phyloP scores from a whole-genome alignment of 2,329 filamentous ascomycete genomes.

The Parastagonospora avenae region DNA sequence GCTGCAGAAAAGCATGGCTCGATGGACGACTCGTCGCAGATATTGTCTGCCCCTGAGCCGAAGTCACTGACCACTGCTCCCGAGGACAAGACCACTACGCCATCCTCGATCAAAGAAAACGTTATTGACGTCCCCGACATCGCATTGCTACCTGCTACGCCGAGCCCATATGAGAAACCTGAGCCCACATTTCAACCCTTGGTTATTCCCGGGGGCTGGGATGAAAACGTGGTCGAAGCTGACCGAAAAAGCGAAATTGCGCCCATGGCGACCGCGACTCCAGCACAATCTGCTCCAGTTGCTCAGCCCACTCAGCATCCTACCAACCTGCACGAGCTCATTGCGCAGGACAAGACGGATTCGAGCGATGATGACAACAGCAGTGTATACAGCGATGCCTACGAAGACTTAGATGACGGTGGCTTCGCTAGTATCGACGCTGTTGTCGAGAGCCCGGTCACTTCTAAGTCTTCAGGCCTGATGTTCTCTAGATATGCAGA shows the following conservation, averaged over 20 bases:
- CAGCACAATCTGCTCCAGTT: not conserved
- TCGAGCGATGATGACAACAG: conserved; percentile 45
- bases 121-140: conserved; percentile 37
- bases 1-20: conserved; percentile 16
- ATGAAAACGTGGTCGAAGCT: conserved; percentile 34
- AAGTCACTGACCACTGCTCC: conserved; percentile 32
- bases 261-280: not conserved
- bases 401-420: conserved; percentile 71
- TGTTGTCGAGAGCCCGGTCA: conserved; percentile 65
- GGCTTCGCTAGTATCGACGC: conserved; percentile 77
- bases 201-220: conserved; percentile 38
- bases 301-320: conserved; percentile 9
- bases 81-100: conserved; percentile 13
- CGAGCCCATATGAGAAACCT: conserved; percentile 32
- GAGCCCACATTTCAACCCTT: conserved; percentile 33
- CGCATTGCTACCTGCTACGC: conserved; percentile 43
- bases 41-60: conserved; percentile 26
- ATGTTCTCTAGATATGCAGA: conserved; percentile 33
- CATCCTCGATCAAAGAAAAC: conserved; percentile 13
- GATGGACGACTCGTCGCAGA: conserved; percentile 11
- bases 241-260: not conserved
- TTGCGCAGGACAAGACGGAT: conserved; percentile 19
- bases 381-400: conserved; percentile 76
- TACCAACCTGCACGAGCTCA: not conserved
- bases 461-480: conserved; percentile 28